Conservation (phyloP, 805 yeast species). For the Dipodascus geniculatus region DNA sequence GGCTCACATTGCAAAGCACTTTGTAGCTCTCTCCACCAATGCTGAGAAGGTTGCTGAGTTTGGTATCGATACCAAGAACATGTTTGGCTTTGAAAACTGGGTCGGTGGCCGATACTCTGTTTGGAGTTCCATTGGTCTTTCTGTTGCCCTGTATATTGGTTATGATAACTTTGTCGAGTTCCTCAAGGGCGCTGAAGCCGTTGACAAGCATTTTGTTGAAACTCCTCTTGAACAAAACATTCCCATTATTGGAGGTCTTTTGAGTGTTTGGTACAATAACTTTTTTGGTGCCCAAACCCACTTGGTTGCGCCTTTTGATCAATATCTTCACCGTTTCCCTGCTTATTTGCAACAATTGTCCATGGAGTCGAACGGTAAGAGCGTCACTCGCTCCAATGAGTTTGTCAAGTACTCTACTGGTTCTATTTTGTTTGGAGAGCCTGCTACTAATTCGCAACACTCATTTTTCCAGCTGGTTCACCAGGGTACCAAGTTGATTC, state of each 20-base stretch:
- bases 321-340: slow-evolving; percentile 97
- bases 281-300: slow-evolving; percentile 97
- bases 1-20: slow-evolving; percentile 85
- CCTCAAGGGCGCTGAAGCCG: slow-evolving; percentile 95
- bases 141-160: slow-evolving; percentile 91
- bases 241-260: slow-evolving; percentile 85
- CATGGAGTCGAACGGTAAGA: slow-evolving; percentile 98
- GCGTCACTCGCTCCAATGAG: slow-evolving; percentile 84
- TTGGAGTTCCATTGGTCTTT: slow-evolving; percentile 97
- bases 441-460: slow-evolving; percentile 98
- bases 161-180: slow-evolving; percentile 85
- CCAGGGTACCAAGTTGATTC: slow-evolving; percentile 97
- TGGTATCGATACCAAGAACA: slow-evolving; percentile 94
- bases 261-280: slow-evolving; percentile 97
- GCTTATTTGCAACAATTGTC: slow-evolving; percentile 97
- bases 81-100: slow-evolving; percentile 98
- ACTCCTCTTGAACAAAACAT: slow-evolving; percentile 86
- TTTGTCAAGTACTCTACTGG: slow-evolving; percentile 95
- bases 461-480: slow-evolving; percentile 98
- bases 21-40: slow-evolving; percentile 92
- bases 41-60: slow-evolving; percentile 83
- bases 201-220: slow-evolving; percentile 78
- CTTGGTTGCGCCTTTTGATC: slow-evolving; percentile 97
- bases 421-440: slow-evolving; percentile 92
- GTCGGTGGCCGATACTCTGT: slow-evolving; percentile 99